These are phyloP conservation scores for Clavaria fumosa DNA, from an alignment of 768 basidiomycete genomes.

Conservation along the genomic window DNA sequence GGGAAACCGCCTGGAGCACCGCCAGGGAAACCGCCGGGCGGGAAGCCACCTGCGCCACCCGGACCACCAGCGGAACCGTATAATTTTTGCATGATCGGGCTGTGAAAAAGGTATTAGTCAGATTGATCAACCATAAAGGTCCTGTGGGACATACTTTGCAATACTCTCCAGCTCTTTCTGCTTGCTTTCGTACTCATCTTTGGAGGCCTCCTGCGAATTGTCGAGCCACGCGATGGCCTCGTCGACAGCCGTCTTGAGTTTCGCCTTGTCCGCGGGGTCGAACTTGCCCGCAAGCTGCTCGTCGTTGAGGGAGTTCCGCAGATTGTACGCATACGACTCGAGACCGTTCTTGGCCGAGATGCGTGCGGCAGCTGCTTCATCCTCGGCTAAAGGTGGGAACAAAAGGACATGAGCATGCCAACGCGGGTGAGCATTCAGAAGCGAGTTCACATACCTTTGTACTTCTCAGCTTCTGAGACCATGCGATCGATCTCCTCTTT, in stretches of 20 bases:
- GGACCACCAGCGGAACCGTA: conserved; percentile 54
- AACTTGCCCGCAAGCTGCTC: conserved; percentile 83
- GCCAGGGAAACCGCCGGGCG: conserved; percentile 25
- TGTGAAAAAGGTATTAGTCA: conserved; percentile 9
- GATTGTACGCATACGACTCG: conserved; percentile 91
- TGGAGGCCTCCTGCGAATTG: conserved; percentile 73
- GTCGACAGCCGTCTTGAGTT: conserved; percentile 67
- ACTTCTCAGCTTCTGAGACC: conserved; percentile 88
- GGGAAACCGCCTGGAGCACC: conserved; percentile 38
- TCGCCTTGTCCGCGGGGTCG: conserved; percentile 70
- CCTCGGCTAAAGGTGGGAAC: conserved; percentile 53
- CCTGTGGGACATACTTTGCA: conserved; percentile 34
- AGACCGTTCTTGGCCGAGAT: conserved; percentile 82
- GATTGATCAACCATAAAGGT: conserved; percentile 1
- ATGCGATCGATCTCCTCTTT: conserved; percentile 99
- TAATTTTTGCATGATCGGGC: conserved; percentile 52
- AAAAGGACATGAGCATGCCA: conserved; percentile 10
- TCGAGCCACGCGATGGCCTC: conserved; percentile 83
- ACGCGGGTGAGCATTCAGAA: not conserved
- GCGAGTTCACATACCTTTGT: conserved; percentile 43
- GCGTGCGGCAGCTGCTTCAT: conserved; percentile 71
- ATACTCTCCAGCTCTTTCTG: conserved; percentile 86
- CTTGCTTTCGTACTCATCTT: conserved; percentile 85
- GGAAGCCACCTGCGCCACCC: conserved; percentile 19
- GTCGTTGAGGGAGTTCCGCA: conserved; percentile 76